These are phyloP conservation scores for Fragilariopsis cylindrus DNA, from an alignment of 108 stramenopile genomes.

Conservation along the genomic window DNA sequence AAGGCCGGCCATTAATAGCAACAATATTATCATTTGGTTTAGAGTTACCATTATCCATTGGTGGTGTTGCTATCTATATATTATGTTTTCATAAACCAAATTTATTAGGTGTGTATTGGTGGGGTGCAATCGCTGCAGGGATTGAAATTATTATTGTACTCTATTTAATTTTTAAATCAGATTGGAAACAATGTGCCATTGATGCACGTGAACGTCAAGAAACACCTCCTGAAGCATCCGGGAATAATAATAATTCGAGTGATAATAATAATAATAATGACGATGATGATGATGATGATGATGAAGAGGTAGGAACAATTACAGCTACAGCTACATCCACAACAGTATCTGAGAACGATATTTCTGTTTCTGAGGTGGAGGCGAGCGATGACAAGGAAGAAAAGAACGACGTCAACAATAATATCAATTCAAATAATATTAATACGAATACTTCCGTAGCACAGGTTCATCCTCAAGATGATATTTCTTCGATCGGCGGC, in stretches of 20 bases:
- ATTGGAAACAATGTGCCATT: conserved; percentile 44
- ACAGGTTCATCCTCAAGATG: too few relatives aligned
- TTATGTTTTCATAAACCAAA: conserved; percentile 36
- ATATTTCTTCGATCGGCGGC: too few relatives aligned
- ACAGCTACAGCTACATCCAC: too few relatives aligned
- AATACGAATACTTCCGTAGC: too few relatives aligned
- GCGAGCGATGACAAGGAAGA: too few relatives aligned
- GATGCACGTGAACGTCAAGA: conserved; percentile 45
- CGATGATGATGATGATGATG: not conserved
- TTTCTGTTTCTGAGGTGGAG: too few relatives aligned
- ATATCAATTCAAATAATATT: too few relatives aligned
- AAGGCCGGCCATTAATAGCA: conserved; percentile 51
- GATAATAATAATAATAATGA: not conserved
- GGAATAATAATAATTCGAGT: not conserved
- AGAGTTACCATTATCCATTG: conserved; percentile 53
- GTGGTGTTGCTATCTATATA: conserved; percentile 50
- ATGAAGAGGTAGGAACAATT: not conserved
- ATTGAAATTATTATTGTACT: conserved; percentile 44
- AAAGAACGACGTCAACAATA: too few relatives aligned
- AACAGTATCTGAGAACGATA: too few relatives aligned
- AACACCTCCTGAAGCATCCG: conserved; percentile 12
- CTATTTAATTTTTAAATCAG: conserved; percentile 21
- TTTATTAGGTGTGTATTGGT: conserved; percentile 50
- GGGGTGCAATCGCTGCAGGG: conserved; percentile 38
- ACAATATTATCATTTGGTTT: conserved; percentile 50